phyloP scores from a whole-genome alignment of 139 green algal genomes.

The Coelastrella sp. region DNA sequence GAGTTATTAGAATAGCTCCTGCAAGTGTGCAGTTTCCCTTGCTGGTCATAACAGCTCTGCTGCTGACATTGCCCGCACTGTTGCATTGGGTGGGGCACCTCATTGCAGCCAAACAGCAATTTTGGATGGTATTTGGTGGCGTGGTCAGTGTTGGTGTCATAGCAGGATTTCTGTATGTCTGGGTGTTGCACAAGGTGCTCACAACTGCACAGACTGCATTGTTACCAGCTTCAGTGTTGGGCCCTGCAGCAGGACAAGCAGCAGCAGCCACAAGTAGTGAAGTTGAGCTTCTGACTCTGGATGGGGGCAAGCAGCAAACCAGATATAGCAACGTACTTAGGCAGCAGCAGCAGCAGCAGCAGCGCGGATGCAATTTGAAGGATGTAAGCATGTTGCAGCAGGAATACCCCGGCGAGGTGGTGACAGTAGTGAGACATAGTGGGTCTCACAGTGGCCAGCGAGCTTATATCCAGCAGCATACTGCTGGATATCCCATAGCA shows the following conservation, averaged over 20 bases:
- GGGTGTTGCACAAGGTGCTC: neutral
- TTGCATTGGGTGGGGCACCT: conserved; percentile 1
- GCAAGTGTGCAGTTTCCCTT: neutral
- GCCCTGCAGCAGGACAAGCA: neutral
- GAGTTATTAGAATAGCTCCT: neutral
- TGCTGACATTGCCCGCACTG: neutral
- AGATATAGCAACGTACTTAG: neutral
- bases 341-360: neutral
- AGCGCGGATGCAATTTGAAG: neutral
- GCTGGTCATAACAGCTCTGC: neutral
- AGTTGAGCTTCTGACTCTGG: neutral
- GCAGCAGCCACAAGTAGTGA: neutral
- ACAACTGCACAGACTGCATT: neutral
- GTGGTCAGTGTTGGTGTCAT: neutral
- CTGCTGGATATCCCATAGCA: neutral
- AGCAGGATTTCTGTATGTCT: neutral
- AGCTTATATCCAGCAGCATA: neutral
- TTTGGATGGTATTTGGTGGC: neutral
- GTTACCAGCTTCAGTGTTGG: neutral
- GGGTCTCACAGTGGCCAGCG: neutral
- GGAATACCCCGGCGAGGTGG: neutral
- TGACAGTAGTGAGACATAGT: neutral
- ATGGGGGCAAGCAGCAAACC: neutral
- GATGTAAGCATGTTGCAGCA: neutral
- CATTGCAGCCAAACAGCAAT: neutral